A percentile compares a stretch with the other conserved stretches of the same genome.
These are phyloP conservation scores for Hamigera avellanea DNA, from an alignment of 495 filamentous ascomycete genomes.

Conservation along the genomic window DNA sequence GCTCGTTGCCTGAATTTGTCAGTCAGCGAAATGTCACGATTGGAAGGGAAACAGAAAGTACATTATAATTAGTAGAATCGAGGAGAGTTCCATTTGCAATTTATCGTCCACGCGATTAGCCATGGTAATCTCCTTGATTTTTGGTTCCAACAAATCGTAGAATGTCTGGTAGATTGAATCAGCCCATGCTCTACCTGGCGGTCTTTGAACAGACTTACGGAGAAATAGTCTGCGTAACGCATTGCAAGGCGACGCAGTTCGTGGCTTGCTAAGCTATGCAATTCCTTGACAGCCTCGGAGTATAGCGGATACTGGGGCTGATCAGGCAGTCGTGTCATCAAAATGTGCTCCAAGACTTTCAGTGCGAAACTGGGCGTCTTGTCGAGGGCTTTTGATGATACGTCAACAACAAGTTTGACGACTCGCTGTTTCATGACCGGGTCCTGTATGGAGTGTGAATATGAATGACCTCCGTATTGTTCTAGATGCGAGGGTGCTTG, in stretches of 20 bases:
- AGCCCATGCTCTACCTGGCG: conserved; percentile 3
- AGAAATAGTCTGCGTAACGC: conserved; percentile 79
- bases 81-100: conserved; percentile 57
- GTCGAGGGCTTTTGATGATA: conserved; percentile 73
- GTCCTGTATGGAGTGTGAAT: conserved; percentile 39
- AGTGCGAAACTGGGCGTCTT: conserved; percentile 69
- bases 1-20: conserved; percentile 56
- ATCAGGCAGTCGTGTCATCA: conserved; percentile 64
- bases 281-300: conserved; percentile 82
- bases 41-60: conserved; percentile 20
- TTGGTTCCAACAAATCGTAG: conserved; percentile 74
- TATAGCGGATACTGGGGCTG: conserved; percentile 58
- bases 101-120: conserved; percentile 65
- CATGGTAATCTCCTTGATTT: conserved; percentile 69
- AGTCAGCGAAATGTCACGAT: conserved; percentile 2
- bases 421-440: conserved; percentile 76
- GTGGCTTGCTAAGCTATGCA: conserved; percentile 69
- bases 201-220: conserved; percentile 32
- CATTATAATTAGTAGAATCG: conserved; percentile 79
- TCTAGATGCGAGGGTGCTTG: neutral
- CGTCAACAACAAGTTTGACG: conserved; percentile 72
- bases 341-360: conserved; percentile 77
- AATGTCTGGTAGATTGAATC: conserved; percentile 41
- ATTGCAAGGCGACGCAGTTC: conserved; percentile 83
- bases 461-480: neutral